Conservation (phyloP, 176 grass and related monocot species). For the Puya raimondii region DNA sequence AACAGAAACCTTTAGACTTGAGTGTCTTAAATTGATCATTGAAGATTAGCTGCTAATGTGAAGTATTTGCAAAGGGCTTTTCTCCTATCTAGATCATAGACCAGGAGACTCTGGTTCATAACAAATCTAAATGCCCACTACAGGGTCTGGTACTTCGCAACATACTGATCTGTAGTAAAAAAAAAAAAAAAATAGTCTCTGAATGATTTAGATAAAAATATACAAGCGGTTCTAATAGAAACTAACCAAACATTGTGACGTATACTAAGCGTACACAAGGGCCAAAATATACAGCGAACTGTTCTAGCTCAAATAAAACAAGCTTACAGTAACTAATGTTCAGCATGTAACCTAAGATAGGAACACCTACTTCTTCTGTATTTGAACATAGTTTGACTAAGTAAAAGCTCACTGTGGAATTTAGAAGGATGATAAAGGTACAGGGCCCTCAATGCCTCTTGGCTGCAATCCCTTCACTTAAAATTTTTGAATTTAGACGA, state of each 20-base stretch:
- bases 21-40: too few species aligned
- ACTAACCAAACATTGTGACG: background rate
- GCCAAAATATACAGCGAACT: background rate
- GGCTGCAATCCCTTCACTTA: background rate
- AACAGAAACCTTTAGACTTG: too few species aligned
- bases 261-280: background rate
- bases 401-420: background rate
- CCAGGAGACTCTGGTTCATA: too few species aligned
- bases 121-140: too few species aligned
- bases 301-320: background rate
- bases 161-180: too few species aligned
- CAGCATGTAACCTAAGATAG: background rate
- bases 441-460: too few species aligned
- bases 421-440: background rate
- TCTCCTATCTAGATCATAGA: too few species aligned
- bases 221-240: background rate
- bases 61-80: too few species aligned
- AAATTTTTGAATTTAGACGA: background rate
- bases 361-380: background rate
- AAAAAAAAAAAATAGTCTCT: too few species aligned
- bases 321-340: background rate
- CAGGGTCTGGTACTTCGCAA: too few species aligned
- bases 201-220: too few species aligned
- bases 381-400: background rate
- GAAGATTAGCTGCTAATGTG: too few species aligned